These are phyloP conservation scores for Chlamydomonas reinhardtii DNA, from an alignment of 163 green algal species.

Conservation along the genomic window DNA sequence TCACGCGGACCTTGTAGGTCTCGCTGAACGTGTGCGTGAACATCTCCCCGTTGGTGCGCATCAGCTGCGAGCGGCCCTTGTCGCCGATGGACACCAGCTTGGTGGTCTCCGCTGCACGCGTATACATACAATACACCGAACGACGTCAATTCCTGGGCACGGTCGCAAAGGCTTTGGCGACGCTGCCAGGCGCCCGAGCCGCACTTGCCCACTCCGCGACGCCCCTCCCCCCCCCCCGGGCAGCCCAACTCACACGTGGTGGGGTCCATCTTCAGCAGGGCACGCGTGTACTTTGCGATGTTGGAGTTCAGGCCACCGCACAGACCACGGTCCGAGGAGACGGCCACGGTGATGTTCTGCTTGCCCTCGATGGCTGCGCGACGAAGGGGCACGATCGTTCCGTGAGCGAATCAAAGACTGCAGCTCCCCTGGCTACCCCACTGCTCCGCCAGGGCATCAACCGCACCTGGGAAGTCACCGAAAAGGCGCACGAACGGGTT, in stretches of 20 bases:
- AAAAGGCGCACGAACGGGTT: slow-evolving; percentile 91
- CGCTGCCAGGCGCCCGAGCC: too few relatives aligned
- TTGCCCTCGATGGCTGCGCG: slow-evolving; percentile 75
- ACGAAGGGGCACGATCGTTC: not conserved
- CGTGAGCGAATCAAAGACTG: slow-evolving; percentile 7
- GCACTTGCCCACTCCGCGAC: too few relatives aligned
- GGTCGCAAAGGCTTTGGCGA: too few relatives aligned
- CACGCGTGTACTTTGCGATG: slow-evolving; percentile 86
- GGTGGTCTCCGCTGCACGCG: slow-evolving; percentile 43
- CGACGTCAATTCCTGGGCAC: too few relatives aligned
- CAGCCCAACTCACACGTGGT: not conserved
- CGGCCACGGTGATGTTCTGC: slow-evolving; percentile 87
- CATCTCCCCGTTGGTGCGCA: slow-evolving; percentile 69
- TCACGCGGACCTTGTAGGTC: slow-evolving; percentile 86
- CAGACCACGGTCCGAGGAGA: slow-evolving; percentile 96
- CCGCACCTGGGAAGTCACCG: slow-evolving; percentile 91
- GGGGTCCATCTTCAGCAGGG: slow-evolving; percentile 59
- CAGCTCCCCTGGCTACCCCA: too few relatives aligned
- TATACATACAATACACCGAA: not conserved
- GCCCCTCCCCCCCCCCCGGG: too few relatives aligned
- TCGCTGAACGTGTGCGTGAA: slow-evolving; percentile 80
- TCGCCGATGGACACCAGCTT: slow-evolving; percentile 90
- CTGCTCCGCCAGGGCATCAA: too few relatives aligned
- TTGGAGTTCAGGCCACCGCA: slow-evolving; percentile 99
- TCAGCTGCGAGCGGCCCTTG: slow-evolving; percentile 93